Conservation (phyloP, 768 basidiomycete genomes). For the Boletus huronensis region DNA sequence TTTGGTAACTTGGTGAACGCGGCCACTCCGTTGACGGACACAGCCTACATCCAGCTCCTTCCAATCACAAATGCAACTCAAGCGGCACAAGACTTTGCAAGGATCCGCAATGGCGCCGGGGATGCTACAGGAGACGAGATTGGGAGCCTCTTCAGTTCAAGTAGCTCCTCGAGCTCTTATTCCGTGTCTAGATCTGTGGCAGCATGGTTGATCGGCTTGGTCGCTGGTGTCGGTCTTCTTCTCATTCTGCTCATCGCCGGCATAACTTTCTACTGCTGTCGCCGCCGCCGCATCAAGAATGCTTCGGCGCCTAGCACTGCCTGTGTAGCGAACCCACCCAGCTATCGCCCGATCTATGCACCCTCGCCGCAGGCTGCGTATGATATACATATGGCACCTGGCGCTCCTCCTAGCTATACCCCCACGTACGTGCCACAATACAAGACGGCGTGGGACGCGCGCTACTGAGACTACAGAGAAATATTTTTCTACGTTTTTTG, state of each 20-base stretch:
- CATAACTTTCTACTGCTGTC: conserved; percentile 1
- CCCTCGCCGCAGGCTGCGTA: conserved; percentile 29
- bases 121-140: conserved; percentile 16
- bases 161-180: conserved; percentile 34
- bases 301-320: background rate
- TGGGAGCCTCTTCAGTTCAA: conserved; percentile 38
- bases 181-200: background rate
- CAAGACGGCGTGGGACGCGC: conserved; percentile 27
- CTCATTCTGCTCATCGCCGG: conserved; percentile 5
- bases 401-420: conserved; percentile 10
- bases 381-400: conserved; percentile 24
- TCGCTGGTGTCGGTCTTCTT: conserved; percentile 9
- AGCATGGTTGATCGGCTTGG: conserved; percentile 13
- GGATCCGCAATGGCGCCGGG: conserved; percentile 4
- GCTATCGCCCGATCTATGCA: conserved; percentile 24
- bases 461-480: background rate
- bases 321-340: conserved; percentile 7
- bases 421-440: conserved; percentile 15
- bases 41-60: conserved; percentile 63
- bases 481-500: background rate
- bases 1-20: conserved; percentile 59
- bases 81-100: conserved; percentile 27
- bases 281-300: conserved; percentile 14
- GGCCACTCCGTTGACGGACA: conserved; percentile 32
- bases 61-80: conserved; percentile 48